Conservation (phyloP, 768 basidiomycete genomes). For the Lenzites betulinus region DNA sequence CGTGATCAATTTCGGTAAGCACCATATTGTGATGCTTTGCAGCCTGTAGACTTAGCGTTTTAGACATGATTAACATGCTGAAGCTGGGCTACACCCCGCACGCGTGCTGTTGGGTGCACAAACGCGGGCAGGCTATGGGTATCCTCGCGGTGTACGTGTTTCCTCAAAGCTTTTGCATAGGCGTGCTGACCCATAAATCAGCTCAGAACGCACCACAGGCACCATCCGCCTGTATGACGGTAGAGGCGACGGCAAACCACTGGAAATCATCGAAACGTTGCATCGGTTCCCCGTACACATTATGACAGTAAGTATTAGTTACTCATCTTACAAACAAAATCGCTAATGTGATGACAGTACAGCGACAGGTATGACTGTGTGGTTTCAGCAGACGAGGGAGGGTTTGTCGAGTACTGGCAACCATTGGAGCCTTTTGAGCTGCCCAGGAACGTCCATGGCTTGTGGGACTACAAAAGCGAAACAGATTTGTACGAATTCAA, state of each 20-base stretch:
- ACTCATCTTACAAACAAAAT: background rate
- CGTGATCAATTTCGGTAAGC: conserved; percentile 93
- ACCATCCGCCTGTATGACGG: conserved; percentile 90
- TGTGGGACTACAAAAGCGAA: conserved; percentile 90
- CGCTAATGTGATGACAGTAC: conserved; percentile 56
- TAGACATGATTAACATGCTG: conserved; percentile 79
- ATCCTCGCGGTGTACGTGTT: conserved; percentile 79
- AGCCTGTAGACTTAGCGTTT: background rate
- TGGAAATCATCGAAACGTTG: conserved; percentile 74
- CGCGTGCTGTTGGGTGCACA: conserved; percentile 95
- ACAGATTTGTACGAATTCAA: conserved; percentile 98
- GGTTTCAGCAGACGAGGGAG: conserved; percentile 91
- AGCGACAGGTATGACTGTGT: conserved; percentile 89
- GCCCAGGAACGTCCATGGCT: conserved; percentile 72
- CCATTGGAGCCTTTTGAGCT: conserved; percentile 85
- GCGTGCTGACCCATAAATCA: conserved; percentile 37
- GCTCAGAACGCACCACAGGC: conserved; percentile 77
- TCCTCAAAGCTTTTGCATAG: background rate
- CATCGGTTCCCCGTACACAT: conserved; percentile 91
- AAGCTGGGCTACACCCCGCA: conserved; percentile 85
- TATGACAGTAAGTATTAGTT: conserved; percentile 57
- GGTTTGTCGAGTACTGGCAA: conserved; percentile 97
- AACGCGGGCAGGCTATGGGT: conserved; percentile 81
- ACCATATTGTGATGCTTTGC: background rate
- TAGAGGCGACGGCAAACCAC: conserved; percentile 76